Evolutionary conservation across 495 filamentous ascomycete species (phyloP), one percentile per base, ranked within the genome.

Genomic region (Aspergillus haitiensis): DNA sequence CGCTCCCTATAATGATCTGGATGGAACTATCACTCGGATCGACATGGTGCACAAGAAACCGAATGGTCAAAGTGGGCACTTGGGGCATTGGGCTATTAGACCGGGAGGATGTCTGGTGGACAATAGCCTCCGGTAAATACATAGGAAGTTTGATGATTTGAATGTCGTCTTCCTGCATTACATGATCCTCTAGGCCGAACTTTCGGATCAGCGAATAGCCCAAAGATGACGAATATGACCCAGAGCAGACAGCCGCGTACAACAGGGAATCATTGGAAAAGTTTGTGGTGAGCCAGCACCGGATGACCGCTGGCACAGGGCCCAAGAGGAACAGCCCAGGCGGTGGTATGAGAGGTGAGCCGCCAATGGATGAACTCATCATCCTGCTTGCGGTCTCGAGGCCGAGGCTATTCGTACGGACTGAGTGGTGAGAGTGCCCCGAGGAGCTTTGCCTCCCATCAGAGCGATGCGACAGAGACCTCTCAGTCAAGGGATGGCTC

Each of bases 401-500:
- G 1, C 87, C 88, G 21, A 97, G 76, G 69, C 91, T 97, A 72
- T 90, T 96, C 15, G 88, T 88, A 7, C 91, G 83, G 2, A 88
- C 89, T 7, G 90, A 93, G 65, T 90, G 86, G 60, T 86, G 84
- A 6, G 91, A 96, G 60, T 93, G 87, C 21, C 90, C 90, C 8
- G 89, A 89, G 0, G 92, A 95, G 72, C 94, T 98, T 72, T 93
- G 90, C 53, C 93, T 81, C n/a, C 95, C 94, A 68, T 98, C 95
- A 1, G 94, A 98, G 65, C 94, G 96, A 75, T 97, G 92, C 21
- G 94, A 98, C 7, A 88, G 80, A 12, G 92, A 90, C 11, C 94
- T 86, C 74, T 98, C 94, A 67, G 87, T 91, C 82, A 95, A 84
- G 21, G 88, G 82, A 72, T 92, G 89, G 45, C 87, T 88, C 47